These are phyloP conservation scores for Fraxinus cuspidata DNA, from an alignment of 257 asterid genomes.

Conservation along the genomic window DNA sequence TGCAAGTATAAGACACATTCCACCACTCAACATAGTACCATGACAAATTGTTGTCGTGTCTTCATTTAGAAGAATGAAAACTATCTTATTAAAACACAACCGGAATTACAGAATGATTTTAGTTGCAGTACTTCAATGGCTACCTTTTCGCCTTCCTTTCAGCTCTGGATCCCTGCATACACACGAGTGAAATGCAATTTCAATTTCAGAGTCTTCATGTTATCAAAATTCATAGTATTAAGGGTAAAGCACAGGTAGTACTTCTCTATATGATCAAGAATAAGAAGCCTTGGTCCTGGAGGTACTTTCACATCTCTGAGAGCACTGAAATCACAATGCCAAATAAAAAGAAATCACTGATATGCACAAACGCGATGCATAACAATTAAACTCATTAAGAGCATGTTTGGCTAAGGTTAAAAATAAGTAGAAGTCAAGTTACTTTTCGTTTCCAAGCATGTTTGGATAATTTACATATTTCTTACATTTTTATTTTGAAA, in stretches of 20 bases:
- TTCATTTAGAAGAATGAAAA: not conserved
- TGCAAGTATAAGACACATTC: constrained; percentile 18
- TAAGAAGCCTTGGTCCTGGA: constrained; percentile 87
- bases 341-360: not conserved
- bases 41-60: constrained; percentile 28
- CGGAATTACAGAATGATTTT: not conserved
- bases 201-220: not conserved
- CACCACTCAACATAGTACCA: constrained; percentile 23
- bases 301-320: constrained; percentile 88
- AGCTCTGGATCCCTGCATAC: constrained; percentile 64
- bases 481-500: too few relatives aligned
- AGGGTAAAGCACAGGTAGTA: constrained; percentile 22
- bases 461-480: too few relatives aligned
- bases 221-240: not conserved
- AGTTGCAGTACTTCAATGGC: constrained; percentile 30
- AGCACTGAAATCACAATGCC: constrained; percentile 49
- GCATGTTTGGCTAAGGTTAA: not conserved
- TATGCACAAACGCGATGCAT: not conserved
- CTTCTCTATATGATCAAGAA: constrained; percentile 84
- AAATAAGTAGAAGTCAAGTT: not conserved
- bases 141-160: constrained; percentile 41
- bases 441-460: not conserved
- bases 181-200: constrained; percentile 12
- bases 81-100: constrained; percentile 3
- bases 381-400: not conserved